Evolutionary conservation across 352 stramenopile genomes (phyloP).

Genomic region (Phytophthora vignae): DNA sequence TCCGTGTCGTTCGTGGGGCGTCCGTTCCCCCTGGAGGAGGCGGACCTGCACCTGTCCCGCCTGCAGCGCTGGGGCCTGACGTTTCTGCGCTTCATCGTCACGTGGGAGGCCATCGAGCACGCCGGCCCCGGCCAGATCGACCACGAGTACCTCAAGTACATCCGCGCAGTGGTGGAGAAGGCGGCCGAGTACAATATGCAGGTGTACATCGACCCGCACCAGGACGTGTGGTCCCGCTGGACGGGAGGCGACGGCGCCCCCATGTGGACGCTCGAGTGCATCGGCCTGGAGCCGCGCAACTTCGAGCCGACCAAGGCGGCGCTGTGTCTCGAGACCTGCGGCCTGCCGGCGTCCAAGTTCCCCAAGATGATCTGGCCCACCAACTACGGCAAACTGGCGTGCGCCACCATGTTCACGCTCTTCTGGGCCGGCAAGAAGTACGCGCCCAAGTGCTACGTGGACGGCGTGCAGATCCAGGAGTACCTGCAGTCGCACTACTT

Average conservation of each 20-base stretch:
- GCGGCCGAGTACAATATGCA: conserved; percentile 68
- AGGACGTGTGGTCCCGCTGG: conserved; percentile 92
- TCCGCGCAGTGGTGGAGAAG: conserved; percentile 68
- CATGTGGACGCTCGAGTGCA: conserved; percentile 85
- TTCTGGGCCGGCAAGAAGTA: conserved; percentile 84
- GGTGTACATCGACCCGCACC: conserved; percentile 91
- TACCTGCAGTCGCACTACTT: conserved; percentile 90
- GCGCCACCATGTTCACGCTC: conserved; percentile 92
- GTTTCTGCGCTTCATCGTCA: conserved; percentile 87
- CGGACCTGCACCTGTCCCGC: conserved; percentile 74
- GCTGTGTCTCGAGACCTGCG: conserved; percentile 72
- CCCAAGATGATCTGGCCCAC: conserved; percentile 93
- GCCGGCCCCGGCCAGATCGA: conserved; percentile 84
- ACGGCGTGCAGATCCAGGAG: conserved; percentile 80
- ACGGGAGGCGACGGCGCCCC: conserved; percentile 90
- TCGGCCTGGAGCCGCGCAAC: conserved; percentile 78
- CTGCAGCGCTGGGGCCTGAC: conserved; percentile 83
- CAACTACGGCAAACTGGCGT: conserved; percentile 90
- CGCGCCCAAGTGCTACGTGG: conserved; percentile 72
- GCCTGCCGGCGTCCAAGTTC: conserved; percentile 45
- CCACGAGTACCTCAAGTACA: conserved; percentile 81
- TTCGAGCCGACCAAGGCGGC: conserved; percentile 79
- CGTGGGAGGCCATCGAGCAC: conserved; percentile 92
- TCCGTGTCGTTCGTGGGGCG: conserved; percentile 71
- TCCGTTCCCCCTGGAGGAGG: conserved; percentile 87